Conservation (phyloP, 192 early-diverging fungal species). For the Physocladia obscura region DNA sequence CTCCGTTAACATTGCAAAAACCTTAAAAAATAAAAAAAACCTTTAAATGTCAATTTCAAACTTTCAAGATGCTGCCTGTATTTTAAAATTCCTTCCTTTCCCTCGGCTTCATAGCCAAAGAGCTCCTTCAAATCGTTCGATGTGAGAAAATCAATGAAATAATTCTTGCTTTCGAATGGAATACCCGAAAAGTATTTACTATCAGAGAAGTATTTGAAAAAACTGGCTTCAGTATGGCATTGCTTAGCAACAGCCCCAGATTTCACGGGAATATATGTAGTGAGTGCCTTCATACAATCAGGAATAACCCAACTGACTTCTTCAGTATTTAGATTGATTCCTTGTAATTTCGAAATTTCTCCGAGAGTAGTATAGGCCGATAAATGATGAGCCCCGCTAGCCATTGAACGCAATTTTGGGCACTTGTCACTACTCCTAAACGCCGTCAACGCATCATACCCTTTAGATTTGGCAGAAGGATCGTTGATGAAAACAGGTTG, state of each 20-base stretch:
- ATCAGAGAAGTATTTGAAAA: slow-evolving; percentile 7
- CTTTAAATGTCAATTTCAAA: background rate
- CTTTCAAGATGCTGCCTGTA: background rate
- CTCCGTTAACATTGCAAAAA: background rate
- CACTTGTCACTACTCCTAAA: background rate
- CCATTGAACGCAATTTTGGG: background rate
- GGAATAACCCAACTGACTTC: slow-evolving; percentile 22
- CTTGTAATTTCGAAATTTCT: slow-evolving; percentile 9
- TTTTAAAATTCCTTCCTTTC: slow-evolving; percentile 14
- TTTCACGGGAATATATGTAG: background rate
- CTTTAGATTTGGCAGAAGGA: background rate
- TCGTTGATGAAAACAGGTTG: slow-evolving; percentile 28
- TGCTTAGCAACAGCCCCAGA: background rate
- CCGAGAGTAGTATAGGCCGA: slow-evolving; percentile 9
- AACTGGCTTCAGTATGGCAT: slow-evolving; percentile 7
- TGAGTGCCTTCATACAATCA: slow-evolving; percentile 19
- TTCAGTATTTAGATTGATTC: background rate
- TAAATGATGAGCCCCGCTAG: background rate
- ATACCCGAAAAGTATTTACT: background rate
- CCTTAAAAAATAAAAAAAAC: background rate
- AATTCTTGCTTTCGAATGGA: background rate
- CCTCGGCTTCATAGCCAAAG: slow-evolving; percentile 2
- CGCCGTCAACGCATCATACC: background rate
- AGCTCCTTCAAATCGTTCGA: slow-evolving; percentile 13
- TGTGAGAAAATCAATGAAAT: background rate